Conservation (phyloP, 139 green algal genomes). For the Mychonastes homosphaera region DNA sequence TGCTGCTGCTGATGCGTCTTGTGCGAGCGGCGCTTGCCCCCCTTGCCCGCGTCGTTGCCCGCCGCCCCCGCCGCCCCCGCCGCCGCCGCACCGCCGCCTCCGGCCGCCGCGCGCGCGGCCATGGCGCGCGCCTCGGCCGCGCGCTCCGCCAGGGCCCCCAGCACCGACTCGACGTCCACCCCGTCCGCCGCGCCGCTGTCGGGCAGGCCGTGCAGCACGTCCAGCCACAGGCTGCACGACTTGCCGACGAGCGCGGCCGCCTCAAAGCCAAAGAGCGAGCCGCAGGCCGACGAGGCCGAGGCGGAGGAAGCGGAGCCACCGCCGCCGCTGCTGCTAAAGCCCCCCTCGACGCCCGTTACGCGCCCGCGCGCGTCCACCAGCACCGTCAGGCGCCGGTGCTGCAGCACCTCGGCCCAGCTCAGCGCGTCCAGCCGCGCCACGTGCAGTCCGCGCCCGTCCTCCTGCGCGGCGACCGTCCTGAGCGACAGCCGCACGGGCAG, state of each 20-base stretch:
- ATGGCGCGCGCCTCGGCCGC: too few species aligned
- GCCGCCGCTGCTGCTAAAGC: too few species aligned
- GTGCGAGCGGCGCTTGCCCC: too few species aligned
- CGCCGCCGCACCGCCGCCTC: too few species aligned
- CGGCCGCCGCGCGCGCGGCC: too few species aligned
- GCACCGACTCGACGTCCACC: conserved; percentile 11
- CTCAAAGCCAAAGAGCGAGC: conserved; percentile 31
- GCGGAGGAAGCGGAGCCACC: too few species aligned
- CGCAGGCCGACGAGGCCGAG: too few species aligned
- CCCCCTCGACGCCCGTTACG: conserved; percentile 13
- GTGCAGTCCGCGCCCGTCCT: conserved; percentile 4
- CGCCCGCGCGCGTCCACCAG: conserved; percentile 24
- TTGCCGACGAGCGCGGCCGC: conserved; percentile 20
- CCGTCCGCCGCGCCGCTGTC: background rate
- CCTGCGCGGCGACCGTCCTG: background rate
- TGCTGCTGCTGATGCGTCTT: too few species aligned
- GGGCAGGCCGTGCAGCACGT: conserved; percentile 8
- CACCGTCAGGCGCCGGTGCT: conserved; percentile 27
- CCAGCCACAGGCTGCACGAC: conserved; percentile 7
- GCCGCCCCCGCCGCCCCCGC: too few species aligned
- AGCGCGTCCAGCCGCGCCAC: background rate
- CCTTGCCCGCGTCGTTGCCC: too few species aligned
- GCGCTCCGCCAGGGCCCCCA: conserved; percentile 1
- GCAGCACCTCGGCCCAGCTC: conserved; percentile 9
- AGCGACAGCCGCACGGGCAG: conserved; percentile 7